Base-by-base conservation (phyloP, 176 grass and related monocot species). In the Melocanna baccifera region DNA sequence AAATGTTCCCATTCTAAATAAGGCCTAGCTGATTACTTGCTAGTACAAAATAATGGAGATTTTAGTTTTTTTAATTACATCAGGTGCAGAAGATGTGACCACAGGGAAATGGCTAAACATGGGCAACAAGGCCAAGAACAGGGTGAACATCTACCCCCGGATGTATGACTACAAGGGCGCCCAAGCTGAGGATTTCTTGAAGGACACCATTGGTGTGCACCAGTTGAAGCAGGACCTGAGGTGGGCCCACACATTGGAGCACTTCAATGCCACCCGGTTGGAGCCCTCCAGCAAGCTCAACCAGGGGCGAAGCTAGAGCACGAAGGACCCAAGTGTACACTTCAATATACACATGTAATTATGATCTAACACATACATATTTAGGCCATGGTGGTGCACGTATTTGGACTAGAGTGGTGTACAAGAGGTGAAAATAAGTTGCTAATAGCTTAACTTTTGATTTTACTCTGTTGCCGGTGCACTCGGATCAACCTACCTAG, bases 141-240 rank as follows among this genome's bases (percentile, higher is more conserved):
- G 96, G 79, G 82, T 91, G 37, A 91, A 87, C 80, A 83, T 88
- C 20, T 81, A 59, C 45, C 89, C 91, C 19, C 76, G 70, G 67
- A 95, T 95, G 96, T 95, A 95, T 22, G 93, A 95, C 80, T 93
- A 90, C 87, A 87, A 71, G 81, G 53, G 89, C 12, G 51, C 69
- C 16, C 57, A 86, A 14, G 12, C 58, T 12, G 43, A 87, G 58
- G 91, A 96, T 69, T 98, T 98, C 48, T 48, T 92, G 43, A 71
- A 62, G 14, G 86, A 82, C 73, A 98, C 92, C 62, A 81, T 95
- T 3, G 91, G 85, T 15, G 91, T 98, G 83, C 96, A 98, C 80
- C 84, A 93, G 83, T 10, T 93, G 41, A 98, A 95, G 85, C 46
- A 80, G n/a, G 87, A 78, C 61, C 7, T 85, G 6, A 75, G 62